Conservation (phyloP, 106 monocot genomes). For the Phalaenopsis equestris region DNA sequence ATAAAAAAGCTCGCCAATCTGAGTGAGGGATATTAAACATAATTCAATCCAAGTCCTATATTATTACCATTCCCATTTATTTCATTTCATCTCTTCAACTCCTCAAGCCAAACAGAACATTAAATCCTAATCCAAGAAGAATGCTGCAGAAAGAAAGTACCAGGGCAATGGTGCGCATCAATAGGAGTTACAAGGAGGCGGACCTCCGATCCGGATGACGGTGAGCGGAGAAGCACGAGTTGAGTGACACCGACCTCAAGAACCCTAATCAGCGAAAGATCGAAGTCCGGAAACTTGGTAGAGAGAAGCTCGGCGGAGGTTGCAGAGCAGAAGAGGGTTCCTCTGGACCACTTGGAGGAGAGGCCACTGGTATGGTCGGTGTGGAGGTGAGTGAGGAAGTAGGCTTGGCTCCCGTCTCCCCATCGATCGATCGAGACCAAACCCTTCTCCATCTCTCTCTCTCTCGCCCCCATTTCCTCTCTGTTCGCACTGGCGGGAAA, state of each 20-base stretch:
- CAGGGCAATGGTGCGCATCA: slow-evolving; percentile 80
- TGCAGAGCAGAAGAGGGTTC: slow-evolving; percentile 76
- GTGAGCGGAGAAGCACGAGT: slow-evolving; percentile 28
- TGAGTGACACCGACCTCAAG: slow-evolving; percentile 35
- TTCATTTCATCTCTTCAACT: too few relatives aligned
- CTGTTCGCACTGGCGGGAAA: too few relatives aligned
- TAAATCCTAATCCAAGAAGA: background rate
- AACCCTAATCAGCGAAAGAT: slow-evolving; percentile 41
- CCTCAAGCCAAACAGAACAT: too few relatives aligned
- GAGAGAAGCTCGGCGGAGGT: slow-evolving; percentile 51
- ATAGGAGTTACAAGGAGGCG: slow-evolving; percentile 48
- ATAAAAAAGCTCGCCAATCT: too few relatives aligned
- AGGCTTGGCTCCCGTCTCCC: slow-evolving; percentile 59
- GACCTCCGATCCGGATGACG: slow-evolving; percentile 20
- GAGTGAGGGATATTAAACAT: too few relatives aligned
- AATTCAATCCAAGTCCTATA: too few relatives aligned
- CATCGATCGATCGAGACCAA: slow-evolving; percentile 73
- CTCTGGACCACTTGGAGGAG: slow-evolving; percentile 48
- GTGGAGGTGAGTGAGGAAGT: slow-evolving; percentile 93
- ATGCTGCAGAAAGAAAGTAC: slow-evolving; percentile 12
- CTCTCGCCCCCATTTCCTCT: background rate
- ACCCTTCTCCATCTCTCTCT: slow-evolving; percentile 30
- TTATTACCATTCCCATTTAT: too few relatives aligned
- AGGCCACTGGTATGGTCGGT: slow-evolving; percentile 74
- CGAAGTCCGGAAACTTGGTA: slow-evolving; percentile 49